Conservation (phyloP, 192 early-diverging fungal species). For the Coemansia erecta region DNA sequence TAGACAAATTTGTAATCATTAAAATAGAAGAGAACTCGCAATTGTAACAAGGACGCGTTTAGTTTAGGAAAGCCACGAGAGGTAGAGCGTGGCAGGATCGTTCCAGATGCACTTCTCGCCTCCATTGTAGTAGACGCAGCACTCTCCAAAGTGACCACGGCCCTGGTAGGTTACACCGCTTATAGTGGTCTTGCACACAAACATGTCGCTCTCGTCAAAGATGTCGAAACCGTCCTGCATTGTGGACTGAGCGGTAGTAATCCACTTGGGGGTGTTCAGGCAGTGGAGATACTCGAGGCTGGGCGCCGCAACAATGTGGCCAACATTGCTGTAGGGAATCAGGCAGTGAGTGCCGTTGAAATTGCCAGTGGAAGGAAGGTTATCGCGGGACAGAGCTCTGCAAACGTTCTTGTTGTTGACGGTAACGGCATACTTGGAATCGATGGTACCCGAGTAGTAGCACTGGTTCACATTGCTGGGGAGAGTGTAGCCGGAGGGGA, state of each 20-base stretch:
- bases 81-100: constrained; percentile 8
- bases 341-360: constrained; percentile 3
- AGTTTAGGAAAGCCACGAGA: constrained; percentile 10
- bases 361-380: not conserved
- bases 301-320: not conserved
- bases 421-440: not conserved
- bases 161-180: not conserved
- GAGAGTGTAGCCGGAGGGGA: not conserved
- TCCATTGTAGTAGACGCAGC: constrained; percentile 3
- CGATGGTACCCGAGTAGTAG: not conserved
- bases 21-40: too few species aligned
- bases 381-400: not conserved
- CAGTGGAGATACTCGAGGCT: not conserved
- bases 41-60: too few species aligned
- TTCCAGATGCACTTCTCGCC: constrained; percentile 19
- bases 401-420: not conserved
- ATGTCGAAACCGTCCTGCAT: not conserved
- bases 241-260: not conserved
- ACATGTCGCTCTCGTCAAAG: not conserved
- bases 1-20: too few species aligned
- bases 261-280: not conserved
- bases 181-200: not conserved
- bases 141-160: not conserved
- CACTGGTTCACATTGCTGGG: not conserved
- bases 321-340: constrained; percentile 1